Conservation (phyloP, 257 asterid genomes). For the Plantago ovata region DNA sequence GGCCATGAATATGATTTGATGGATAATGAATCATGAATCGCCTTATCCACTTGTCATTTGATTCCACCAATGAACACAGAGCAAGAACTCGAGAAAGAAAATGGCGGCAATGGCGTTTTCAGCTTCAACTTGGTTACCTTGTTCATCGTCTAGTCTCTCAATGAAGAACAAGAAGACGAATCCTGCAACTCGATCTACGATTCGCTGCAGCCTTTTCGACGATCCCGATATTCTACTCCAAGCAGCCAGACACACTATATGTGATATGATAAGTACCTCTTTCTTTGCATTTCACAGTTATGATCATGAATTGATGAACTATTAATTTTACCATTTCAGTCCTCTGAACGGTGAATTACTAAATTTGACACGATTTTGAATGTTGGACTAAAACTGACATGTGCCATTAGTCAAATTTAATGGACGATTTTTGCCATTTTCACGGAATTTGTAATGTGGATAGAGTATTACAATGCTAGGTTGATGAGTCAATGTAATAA, state of each 20-base stretch:
- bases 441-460: no score
- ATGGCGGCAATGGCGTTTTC: slow-evolving; percentile 32
- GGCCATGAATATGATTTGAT: background rate
- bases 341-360: no score
- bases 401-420: no score
- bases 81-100: background rate
- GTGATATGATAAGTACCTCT: no score
- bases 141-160: slow-evolving; percentile 19
- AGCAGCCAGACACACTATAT: slow-evolving; percentile 67
- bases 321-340: no score
- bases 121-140: slow-evolving; percentile 32
- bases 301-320: no score
- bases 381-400: no score
- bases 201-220: slow-evolving; percentile 39
- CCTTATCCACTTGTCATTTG: slow-evolving; percentile 4
- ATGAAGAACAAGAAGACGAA: slow-evolving; percentile 5
- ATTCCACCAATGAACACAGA: background rate
- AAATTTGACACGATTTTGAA: no score
- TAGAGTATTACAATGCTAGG: background rate
- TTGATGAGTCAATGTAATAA: background rate
- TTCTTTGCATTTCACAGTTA: no score
- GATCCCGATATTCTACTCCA: slow-evolving; percentile 43
- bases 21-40: background rate
- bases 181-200: background rate
- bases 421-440: no score